These are phyloP conservation scores for Kluyveromyces marxianus DNA, from an alignment of 1,139 yeast species.

Conservation along the genomic window DNA sequence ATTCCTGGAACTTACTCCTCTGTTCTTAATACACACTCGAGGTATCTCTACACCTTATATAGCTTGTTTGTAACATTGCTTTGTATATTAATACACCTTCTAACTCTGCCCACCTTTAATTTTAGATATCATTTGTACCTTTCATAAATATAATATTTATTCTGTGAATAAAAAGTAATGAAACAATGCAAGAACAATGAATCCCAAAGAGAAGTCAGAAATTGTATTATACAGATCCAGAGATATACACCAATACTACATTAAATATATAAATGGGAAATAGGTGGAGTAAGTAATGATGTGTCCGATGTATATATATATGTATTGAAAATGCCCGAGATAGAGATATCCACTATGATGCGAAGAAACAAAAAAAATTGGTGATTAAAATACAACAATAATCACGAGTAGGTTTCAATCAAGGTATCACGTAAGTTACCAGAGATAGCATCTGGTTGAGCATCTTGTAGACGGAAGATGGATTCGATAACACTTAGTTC, in stretches of 20 bases:
- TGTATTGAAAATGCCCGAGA: not conserved
- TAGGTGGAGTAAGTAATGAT: not conserved
- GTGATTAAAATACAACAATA: not conserved
- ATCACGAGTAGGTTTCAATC: slow-evolving; percentile 69
- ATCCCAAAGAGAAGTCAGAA: not conserved
- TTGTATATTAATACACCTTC: no score
- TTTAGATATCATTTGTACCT: no score
- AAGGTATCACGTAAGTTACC: slow-evolving; percentile 84
- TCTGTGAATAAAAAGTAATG: no score
- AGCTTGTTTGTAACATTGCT: no score
- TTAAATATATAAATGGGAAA: not conserved
- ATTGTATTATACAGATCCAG: slow-evolving; percentile 5
- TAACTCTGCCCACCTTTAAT: no score
- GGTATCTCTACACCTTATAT: no score
- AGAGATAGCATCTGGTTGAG: slow-evolving; percentile 76
- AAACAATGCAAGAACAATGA: no score
- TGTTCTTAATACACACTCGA: no score
- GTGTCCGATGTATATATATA: not conserved
- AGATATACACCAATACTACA: slow-evolving; percentile 2
- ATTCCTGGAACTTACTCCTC: slow-evolving; percentile 6
- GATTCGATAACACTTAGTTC: slow-evolving; percentile 95
- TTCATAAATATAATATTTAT: no score
- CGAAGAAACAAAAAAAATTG: not conserved
- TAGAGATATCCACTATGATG: not conserved
- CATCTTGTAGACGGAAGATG: slow-evolving; percentile 86